phyloP scores from a whole-genome alignment of 2,329 filamentous ascomycete genomes.

The Trichoderma citrinoviride region DNA sequence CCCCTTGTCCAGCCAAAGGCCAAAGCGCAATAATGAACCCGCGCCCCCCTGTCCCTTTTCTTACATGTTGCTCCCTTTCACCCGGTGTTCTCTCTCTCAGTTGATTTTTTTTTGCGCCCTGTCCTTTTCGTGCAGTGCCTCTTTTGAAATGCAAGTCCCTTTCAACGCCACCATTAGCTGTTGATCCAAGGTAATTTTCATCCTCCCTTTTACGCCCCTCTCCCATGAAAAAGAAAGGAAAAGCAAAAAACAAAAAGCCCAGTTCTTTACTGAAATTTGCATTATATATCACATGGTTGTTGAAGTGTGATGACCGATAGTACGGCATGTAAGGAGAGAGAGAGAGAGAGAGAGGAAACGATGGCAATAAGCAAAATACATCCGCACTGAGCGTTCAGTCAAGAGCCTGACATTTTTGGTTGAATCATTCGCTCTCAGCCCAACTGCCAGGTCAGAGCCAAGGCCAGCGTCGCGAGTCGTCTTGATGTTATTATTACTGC shows the following conservation, averaged over 20 bases:
- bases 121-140: not conserved
- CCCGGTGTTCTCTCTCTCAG: too few relatives aligned
- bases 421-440: not conserved
- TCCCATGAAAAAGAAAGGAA: too few relatives aligned
- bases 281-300: constrained; percentile 6
- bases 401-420: not conserved
- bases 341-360: not conserved
- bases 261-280: not conserved
- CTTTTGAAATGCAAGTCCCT: not conserved
- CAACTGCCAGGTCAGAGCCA: not conserved
- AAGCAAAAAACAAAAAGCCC: not conserved
- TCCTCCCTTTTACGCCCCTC: not conserved
- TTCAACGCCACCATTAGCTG: constrained; percentile 20
- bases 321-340: not conserved
- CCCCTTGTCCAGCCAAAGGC: constrained; percentile 6
- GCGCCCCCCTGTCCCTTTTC: not conserved
- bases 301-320: constrained; percentile 6
- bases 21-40: not conserved
- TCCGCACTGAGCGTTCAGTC: constrained; percentile 10
- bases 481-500: not conserved
- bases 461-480: not conserved
- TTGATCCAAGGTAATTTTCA: constrained; percentile 25
- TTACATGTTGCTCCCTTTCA: not conserved
- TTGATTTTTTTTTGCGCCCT: not conserved
- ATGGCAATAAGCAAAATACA: not conserved